Conservation (phyloP, 2,329 filamentous ascomycete species). For the Xylariaceae sp. region DNA sequence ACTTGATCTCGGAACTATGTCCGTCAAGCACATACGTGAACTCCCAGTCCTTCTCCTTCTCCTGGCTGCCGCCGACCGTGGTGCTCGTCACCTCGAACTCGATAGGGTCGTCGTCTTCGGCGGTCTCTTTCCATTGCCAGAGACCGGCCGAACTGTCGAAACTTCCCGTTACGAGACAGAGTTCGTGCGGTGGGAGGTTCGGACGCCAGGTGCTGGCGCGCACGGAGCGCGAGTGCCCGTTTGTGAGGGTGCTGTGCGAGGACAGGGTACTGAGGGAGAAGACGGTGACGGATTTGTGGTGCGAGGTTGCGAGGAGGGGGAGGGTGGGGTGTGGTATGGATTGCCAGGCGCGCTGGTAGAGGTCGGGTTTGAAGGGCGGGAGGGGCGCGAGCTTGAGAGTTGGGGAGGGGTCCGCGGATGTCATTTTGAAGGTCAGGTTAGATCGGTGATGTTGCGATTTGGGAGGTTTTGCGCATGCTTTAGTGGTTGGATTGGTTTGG, state of each 20-base stretch:
- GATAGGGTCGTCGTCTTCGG: constrained; percentile 30
- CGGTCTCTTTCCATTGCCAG: constrained; percentile 60
- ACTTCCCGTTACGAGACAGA: constrained; percentile 83
- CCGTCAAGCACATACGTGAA: constrained; percentile 90
- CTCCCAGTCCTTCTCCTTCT: constrained; percentile 82
- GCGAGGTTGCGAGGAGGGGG: constrained; percentile 82
- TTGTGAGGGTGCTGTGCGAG: constrained; percentile 71
- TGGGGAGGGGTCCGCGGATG: constrained; percentile 7
- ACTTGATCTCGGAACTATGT: constrained; percentile 90
- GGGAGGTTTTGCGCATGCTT: constrained; percentile 1
- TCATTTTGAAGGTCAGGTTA: constrained; percentile 1
- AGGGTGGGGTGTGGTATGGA: constrained; percentile 80
- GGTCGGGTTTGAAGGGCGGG: constrained; percentile 48
- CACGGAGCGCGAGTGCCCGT: constrained; percentile 88
- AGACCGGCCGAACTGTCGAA: constrained; percentile 90
- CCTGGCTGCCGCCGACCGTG: constrained; percentile 44
- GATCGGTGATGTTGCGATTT: too few species aligned
- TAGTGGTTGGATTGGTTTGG: too few species aligned
- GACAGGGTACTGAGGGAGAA: constrained; percentile 81
- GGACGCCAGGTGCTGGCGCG: constrained; percentile 86
- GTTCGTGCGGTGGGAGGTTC: constrained; percentile 51
- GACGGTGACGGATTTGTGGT: constrained; percentile 80
- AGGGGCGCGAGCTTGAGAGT: constrained; percentile 40
- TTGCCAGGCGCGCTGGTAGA: constrained; percentile 74
- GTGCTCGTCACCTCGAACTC: constrained; percentile 38